Evolutionary conservation across 768 basidiomycete species (phyloP), one percentile per base, ranked within the genome.

Genomic region (Fomitopsis pulvina): DNA sequence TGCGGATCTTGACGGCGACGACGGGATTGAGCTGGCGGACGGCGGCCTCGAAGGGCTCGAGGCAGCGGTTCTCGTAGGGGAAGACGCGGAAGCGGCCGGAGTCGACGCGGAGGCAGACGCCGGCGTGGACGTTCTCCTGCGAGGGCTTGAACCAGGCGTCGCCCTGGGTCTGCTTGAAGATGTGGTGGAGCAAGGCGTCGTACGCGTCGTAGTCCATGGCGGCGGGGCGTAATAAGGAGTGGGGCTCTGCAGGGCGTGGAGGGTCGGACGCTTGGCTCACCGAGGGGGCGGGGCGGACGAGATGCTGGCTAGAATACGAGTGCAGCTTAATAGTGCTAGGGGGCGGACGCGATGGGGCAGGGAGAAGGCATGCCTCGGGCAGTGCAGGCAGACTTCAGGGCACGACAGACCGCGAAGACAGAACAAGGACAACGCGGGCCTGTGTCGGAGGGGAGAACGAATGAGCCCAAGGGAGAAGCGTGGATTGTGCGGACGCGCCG

Each of bases 111-210:
- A 91, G 66, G 60, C 85, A 89, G 54, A 91, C 86, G 41, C 87
- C 87, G 0, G 83, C 84, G 51, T 85, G 80, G 45, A 88, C 70
- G 60, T 87, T 89, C 66, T 91, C 87, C 58, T 87, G 84, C 0
- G 86, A 79, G 3, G 87, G 87, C 59, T 88, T 90, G 66, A 90
- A 89, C 87, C 87, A 90, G 6, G 87, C 83, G 51, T 88, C 86
- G 2, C 83, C 80, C 61, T 87, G 85, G 0, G 87, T 89, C 85
- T 81, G 79, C 62, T 77, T 83, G 71, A 88, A 90, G 52, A 91
- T 79, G 64, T 83, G 85, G 60, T 90, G 87, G 12, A 88, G 72
- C 32, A 88, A 71, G 41, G 88, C 87, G 64, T 90, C 85, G 63
- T 80, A 87, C 24, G 80, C 81, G 62, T 88, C 86, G 68, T 89